Base-by-base conservation (phyloP, 805 yeast species). In the Metschnikowia lochheadii region DNA sequence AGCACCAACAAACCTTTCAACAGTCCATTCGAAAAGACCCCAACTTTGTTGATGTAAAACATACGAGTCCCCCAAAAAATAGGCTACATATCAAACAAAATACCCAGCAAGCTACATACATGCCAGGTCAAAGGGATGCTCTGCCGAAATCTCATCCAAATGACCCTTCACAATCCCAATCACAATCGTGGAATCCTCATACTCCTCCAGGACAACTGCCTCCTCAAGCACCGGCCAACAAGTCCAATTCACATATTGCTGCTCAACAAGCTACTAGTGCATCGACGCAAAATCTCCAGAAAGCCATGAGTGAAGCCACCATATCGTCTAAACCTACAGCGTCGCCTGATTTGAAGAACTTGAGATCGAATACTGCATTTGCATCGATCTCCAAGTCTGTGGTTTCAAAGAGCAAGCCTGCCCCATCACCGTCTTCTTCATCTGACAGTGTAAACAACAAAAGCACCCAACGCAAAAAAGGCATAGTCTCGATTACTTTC, bases 401-500 rank as follows among this genome's bases (percentile, higher is more conserved):
- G 13, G 45, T 40, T 4, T 23, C 46, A 20, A 42, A 13, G 26
- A 45, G 35, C 13, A 33, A 40, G 38, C 26, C 48, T 3, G 6
- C 46, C 3, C 14, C 34, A 35, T n/a, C 38, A 10, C 40, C 3
- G n/a, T 21, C 35, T 8, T 20, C 35, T 6, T 15, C 18, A 26
- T 15, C 32, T 11, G 32, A 21, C 17, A 23, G 15, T 23, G 40
- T n/a, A 13, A 44, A 35, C 7, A 33, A n/a, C 17, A 31, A 26
- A 35, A 23, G 1, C 34, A 26, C 21, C 15, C 40, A 15, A 17
- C 36, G 11, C 21, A 37, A 38, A 45, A 44, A 44, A 14, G 40
- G 34, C 10, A 35, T n/a, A 5, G 41, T 37, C 2, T 40, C 48
- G 10, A 65, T 73, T 33, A 65, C 62, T 29, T 63, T 73, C 48